Evolutionary conservation across 23 red algal genomes (phyloP), one percentile per base, ranked within the genome.

Genomic region (Gracilaria caudata): DNA sequence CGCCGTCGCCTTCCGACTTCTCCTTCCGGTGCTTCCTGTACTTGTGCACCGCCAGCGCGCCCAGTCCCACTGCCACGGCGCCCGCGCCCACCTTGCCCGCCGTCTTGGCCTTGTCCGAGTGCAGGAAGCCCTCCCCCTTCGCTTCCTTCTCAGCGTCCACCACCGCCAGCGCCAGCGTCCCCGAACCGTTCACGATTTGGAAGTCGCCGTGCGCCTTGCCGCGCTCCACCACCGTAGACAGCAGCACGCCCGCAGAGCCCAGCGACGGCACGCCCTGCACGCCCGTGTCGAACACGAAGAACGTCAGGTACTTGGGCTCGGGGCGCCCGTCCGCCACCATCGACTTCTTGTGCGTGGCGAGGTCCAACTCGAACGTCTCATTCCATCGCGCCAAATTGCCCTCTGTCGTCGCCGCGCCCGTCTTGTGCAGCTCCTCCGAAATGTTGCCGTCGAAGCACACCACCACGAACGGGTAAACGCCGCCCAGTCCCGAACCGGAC

Each of bases 271-370:
- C 83, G 68, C 68, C 83, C n/a, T 34, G 68, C 49, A 44, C 53
- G 66, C 83, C 83, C 34, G 83, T 87, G 57, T 87, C 83, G 41
- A 87, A 87, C 45, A 77, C 66, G 83, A 87, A 87, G 54, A 87
- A 87, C 28, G 83, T 87, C 51, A 87, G 51, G 54, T 87, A 87
- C 39, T 63, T 87, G 71, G 83, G 83, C 83, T 77, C 83, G 29
- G 66, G 66, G 29, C 56, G 44, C 10, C 71, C 68, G 45, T 64
- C 83, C 14, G 83, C 83, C 43, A 32, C 68, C 9, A 87, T 4
- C 0, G 64, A 23, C 57, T 87, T 87, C 14, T 77, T 28, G 21
- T 77, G 36, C 39, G 83, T 60, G 30, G 68, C 61, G 7, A 87
- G 32, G 34, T 87, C 83, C 30, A 87, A 41, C 30, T 53, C 33